A percentile compares a stretch with the other conserved stretches of the same genome.
Evolutionary conservation across 148 eudicot species (phyloP).

Genomic region (Rhododendron henanense): DNA sequence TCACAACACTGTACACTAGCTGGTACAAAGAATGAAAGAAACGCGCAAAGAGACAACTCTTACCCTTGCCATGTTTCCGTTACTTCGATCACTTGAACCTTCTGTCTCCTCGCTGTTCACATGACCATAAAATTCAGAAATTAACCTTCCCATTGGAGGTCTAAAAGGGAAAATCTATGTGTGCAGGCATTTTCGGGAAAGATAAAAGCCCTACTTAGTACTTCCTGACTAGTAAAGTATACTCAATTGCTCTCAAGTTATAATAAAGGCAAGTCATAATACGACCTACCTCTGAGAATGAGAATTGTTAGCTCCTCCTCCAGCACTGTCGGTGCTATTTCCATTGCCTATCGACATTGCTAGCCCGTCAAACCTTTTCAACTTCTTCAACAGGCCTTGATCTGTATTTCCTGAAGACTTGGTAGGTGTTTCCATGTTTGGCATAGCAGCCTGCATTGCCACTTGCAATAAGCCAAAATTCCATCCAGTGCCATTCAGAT

Average conservation of each 20-base stretch:
- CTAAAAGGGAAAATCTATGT: background rate
- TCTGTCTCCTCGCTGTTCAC: slow-evolving; percentile 71
- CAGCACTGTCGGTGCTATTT: slow-evolving; percentile 46
- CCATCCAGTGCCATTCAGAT: background rate
- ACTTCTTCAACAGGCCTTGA: slow-evolving; percentile 57
- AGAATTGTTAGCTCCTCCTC: slow-evolving; percentile 43
- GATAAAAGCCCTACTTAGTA: background rate
- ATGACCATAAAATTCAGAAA: background rate
- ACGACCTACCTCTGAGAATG: slow-evolving; percentile 60
- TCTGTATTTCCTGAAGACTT: slow-evolving; percentile 68
- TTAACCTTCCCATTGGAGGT: background rate
- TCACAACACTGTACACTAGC: background rate
- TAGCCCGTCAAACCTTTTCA: slow-evolving; percentile 83
- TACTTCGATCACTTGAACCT: slow-evolving; percentile 88
- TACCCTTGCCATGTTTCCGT: slow-evolving; percentile 66
- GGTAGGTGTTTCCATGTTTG: slow-evolving; percentile 65
- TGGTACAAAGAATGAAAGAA: background rate
- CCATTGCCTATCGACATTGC: slow-evolving; percentile 86
- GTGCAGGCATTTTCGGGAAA: background rate
- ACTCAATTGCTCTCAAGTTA: background rate
- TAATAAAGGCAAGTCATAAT: background rate
- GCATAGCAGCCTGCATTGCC: slow-evolving; percentile 44
- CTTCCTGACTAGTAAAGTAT: background rate
- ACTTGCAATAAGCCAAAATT: background rate
- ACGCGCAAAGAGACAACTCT: slow-evolving; percentile 13